Evolutionary conservation across 2,329 filamentous ascomycete species (phyloP).

Genomic region (Trichoderma sp.): DNA sequence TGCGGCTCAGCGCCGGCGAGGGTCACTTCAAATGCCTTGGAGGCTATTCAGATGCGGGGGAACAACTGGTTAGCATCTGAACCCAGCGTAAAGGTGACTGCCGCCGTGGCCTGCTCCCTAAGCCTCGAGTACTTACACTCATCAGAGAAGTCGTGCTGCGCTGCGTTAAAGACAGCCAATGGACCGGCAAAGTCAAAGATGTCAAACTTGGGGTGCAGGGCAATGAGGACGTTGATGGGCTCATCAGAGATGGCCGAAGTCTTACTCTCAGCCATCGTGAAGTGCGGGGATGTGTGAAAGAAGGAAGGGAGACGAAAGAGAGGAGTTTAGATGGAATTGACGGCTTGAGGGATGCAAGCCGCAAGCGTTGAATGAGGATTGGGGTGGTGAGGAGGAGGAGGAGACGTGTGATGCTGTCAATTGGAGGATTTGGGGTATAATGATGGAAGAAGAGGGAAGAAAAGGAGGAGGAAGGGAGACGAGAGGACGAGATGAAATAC

Average conservation of each 20-base stretch:
- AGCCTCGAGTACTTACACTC: conserved; percentile 43
- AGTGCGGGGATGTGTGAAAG: conserved; percentile 32
- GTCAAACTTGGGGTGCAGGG: conserved; percentile 62
- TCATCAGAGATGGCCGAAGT: conserved; percentile 61
- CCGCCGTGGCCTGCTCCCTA: background rate
- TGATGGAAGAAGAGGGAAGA: conserved; percentile 31
- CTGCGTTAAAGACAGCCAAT: conserved; percentile 53
- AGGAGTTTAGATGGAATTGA: background rate
- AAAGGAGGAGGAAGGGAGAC: conserved; percentile 30
- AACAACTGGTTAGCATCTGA: conserved; percentile 12
- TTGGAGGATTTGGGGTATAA: conserved; percentile 30
- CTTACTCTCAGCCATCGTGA: conserved; percentile 61
- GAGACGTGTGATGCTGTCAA: conserved; percentile 29
- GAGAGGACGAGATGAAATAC: conserved; percentile 32
- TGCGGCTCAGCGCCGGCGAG: conserved; percentile 57
- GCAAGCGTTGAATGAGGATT: conserved; percentile 12
- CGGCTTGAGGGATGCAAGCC: background rate
- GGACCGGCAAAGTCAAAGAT: conserved; percentile 61
- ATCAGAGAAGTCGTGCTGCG: conserved; percentile 58
- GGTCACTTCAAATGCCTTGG: conserved; percentile 62
- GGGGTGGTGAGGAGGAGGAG: conserved; percentile 25
- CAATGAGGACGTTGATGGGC: conserved; percentile 62
- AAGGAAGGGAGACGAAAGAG: conserved; percentile 30
- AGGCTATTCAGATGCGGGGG: conserved; percentile 42
- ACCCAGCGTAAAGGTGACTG: conserved; percentile 7